phyloP scores from a whole-genome alignment of 2,329 filamentous ascomycete genomes.

The Arthrobotrys megalospora region DNA sequence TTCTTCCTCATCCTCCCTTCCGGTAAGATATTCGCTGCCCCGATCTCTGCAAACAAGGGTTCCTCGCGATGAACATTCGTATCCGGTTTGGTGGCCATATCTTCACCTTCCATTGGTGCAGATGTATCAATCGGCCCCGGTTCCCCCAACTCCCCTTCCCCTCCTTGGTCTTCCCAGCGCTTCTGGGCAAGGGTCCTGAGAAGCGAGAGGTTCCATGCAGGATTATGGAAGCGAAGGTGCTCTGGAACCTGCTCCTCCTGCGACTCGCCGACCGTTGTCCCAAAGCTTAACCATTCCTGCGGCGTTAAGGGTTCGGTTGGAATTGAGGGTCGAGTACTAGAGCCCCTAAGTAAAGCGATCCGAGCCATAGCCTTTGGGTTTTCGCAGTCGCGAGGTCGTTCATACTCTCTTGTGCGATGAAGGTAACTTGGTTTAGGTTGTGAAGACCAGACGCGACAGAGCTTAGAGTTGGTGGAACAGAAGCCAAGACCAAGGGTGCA shows the following conservation, averaged over 20 bases:
- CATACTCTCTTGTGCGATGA: not conserved
- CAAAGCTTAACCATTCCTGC: slow-evolving; percentile 48
- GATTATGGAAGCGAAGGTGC: slow-evolving; percentile 44
- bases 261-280: slow-evolving; percentile 3
- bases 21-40: not conserved
- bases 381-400: not conserved
- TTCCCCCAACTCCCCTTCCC: slow-evolving; percentile 6
- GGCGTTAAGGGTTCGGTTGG: slow-evolving; percentile 42
- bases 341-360: not conserved
- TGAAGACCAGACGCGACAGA: slow-evolving; percentile 28
- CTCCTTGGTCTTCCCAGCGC: slow-evolving; percentile 28
- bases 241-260: slow-evolving; percentile 27
- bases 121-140: slow-evolving; percentile 24
- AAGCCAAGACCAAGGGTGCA: not conserved
- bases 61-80: not conserved
- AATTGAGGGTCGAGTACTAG: not conserved
- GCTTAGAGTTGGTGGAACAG: slow-evolving; percentile 12
- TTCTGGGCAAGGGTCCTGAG: slow-evolving; percentile 22
- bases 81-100: slow-evolving; percentile 12
- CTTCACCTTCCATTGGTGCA: not conserved
- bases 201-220: slow-evolving; percentile 50
- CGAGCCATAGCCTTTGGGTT: not conserved
- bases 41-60: not conserved
- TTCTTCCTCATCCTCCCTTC: slow-evolving; percentile 45
- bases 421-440: not conserved